Conservation (phyloP, 768 basidiomycete species). For the Phylloporus rhodoxanthus region DNA sequence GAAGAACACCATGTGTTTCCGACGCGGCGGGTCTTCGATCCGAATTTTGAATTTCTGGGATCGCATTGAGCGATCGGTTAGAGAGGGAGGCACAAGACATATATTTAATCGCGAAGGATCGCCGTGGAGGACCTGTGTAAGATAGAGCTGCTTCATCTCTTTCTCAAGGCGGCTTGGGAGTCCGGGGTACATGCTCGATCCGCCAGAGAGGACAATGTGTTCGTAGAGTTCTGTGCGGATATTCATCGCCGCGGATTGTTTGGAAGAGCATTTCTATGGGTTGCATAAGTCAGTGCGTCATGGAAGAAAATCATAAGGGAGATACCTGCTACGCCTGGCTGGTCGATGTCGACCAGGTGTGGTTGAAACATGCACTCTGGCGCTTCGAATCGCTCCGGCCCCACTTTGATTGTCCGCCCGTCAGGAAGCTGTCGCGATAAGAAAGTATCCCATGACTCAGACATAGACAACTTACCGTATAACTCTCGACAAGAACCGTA, state of each 20-base stretch:
- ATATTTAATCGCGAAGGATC: conserved; percentile 84
- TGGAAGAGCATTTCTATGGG: conserved; percentile 87
- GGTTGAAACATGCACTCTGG: conserved; percentile 99
- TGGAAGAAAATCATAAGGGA: background rate
- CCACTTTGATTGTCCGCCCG: conserved; percentile 94
- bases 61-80: background rate
- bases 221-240: conserved; percentile 90
- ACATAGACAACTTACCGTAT: conserved; percentile 60
- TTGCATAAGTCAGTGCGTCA: background rate
- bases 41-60: conserved; percentile 97
- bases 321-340: conserved; percentile 89
- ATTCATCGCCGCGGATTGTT: conserved; percentile 93
- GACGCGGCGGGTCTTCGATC: conserved; percentile 95
- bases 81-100: conserved; percentile 29
- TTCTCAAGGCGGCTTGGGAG: conserved; percentile 95
- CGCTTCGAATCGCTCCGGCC: conserved; percentile 96
- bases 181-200: conserved; percentile 98
- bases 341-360: conserved; percentile 93
- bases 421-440: conserved; percentile 68
- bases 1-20: conserved; percentile 99
- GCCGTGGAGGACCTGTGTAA: conserved; percentile 80
- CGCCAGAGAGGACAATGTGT: conserved; percentile 95
- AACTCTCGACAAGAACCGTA: conserved; percentile 91
- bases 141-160: conserved; percentile 99
- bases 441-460: background rate